Percentiles rank a stretch among this genome's conserved stretches.
These are phyloP conservation scores for Hygrophila difformis DNA, from an alignment of 257 asterid genomes.

Conservation along the genomic window DNA sequence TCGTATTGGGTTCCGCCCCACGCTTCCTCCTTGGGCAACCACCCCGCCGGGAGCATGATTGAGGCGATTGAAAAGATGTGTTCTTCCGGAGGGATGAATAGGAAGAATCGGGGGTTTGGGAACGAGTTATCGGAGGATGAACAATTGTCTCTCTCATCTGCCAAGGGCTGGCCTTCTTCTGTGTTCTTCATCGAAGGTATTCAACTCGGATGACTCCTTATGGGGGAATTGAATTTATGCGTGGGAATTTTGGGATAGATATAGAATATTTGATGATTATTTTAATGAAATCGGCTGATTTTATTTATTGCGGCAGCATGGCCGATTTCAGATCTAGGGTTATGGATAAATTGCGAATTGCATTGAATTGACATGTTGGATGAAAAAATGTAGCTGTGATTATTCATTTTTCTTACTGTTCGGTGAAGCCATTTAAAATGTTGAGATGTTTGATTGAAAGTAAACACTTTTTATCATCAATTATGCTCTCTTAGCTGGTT, in stretches of 20 bases:
- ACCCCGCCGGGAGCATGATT: conserved; percentile 15
- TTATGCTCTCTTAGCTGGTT: no score
- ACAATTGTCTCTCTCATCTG: conserved; percentile 20
- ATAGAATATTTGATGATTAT: not conserved
- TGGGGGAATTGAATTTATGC: no score
- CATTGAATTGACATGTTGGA: not conserved
- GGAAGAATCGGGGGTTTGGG: conserved; percentile 1
- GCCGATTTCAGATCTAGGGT: conserved; percentile 3
- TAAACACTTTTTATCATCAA: no score
- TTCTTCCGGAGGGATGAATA: not conserved
- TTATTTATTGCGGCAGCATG: not conserved
- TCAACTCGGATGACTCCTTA: not conserved
- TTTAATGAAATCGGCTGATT: not conserved
- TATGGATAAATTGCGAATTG: not conserved
- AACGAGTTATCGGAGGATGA: conserved; percentile 25
- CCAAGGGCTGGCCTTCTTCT: conserved; percentile 35
- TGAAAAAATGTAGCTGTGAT: not conserved
- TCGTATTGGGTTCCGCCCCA: conserved; percentile 41
- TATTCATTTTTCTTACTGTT: no score
- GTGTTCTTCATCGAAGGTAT: conserved; percentile 25
- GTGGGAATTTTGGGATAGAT: no score
- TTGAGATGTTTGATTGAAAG: no score
- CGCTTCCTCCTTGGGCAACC: conserved; percentile 8
- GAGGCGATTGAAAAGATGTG: conserved; percentile 20
- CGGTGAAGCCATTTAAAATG: no score